Evolutionary conservation across 495 filamentous ascomycete genomes (phyloP), one percentile per base, ranked within the genome.

Genomic region (Thozetella sp.): DNA sequence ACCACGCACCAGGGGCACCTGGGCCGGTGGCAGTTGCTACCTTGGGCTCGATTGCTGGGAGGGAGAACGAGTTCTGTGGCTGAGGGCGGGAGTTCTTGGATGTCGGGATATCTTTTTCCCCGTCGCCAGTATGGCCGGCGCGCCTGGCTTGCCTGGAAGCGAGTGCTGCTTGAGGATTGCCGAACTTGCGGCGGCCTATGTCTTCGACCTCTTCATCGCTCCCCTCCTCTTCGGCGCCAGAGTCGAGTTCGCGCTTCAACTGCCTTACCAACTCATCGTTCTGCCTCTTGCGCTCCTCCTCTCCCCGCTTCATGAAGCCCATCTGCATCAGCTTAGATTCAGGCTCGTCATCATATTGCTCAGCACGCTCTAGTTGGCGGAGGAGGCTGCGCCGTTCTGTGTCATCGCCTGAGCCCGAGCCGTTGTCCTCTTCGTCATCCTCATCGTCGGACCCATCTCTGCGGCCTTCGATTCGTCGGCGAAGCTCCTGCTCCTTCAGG

Each of bases 221-320:
- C 37, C 84, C 81, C 2, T 63, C 64, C 27, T 70, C 76, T n/a
- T 81, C 79, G 9, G 71, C 72, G 34, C 80, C 78, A n/a, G 76
- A 76, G 25, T 71, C 86, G 1, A 97, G 76, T 30, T 96, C 90
- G 59, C 86, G 85, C 40, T 90, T 84, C 24, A 98, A 82, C 54
- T 84, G 76, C 58, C 89, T 86, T n/a, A 95, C 75, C 43, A 90
- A 84, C 40, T 90, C 88, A 65, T 97, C 91, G 56, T 97, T 98
- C 59, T 86, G 80, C 55, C 86, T 86, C 67, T 88, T 93, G 62
- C 83, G 84, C 40, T 84, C 78, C 12, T 87, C 90, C 61, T 97
- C 93, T 13, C 92, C 93, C 45, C 87, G 91, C 62, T 88, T 85
- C 95, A 99, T 99, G 67, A 98, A 99, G 64, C 90, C 89, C 90